Evolutionary conservation across 768 basidiomycete species (phyloP).

Genomic region (Trametes punicea): DNA sequence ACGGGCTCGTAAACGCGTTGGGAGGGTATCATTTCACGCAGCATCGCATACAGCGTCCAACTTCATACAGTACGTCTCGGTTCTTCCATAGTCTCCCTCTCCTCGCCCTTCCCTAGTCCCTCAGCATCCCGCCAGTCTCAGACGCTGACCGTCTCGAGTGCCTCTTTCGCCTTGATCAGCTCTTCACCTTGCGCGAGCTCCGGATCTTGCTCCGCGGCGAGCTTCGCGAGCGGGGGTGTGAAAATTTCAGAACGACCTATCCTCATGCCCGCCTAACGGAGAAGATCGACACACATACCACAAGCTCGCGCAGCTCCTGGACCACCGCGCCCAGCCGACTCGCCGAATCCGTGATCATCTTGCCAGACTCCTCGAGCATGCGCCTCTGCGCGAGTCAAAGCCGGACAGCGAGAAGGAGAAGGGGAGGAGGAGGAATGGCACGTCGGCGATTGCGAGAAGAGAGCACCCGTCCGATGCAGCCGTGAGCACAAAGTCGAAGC

Average conservation of each 20-base stretch:
- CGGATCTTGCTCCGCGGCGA: slow-evolving; percentile 41
- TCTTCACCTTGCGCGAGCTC: slow-evolving; percentile 35
- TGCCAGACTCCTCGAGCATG: slow-evolving; percentile 73
- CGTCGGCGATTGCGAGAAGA: too few species aligned
- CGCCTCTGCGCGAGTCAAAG: slow-evolving; percentile 41
- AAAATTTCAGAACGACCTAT: neutral
- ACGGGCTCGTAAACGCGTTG: neutral
- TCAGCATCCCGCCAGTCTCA: slow-evolving; percentile 26
- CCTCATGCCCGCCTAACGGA: slow-evolving; percentile 10
- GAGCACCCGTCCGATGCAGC: neutral
- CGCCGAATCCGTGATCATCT: slow-evolving; percentile 72
- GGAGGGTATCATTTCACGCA: slow-evolving; percentile 2
- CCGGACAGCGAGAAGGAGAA: too few species aligned
- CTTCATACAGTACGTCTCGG: slow-evolving; percentile 12
- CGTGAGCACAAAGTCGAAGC: neutral
- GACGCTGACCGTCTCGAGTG: slow-evolving; percentile 48
- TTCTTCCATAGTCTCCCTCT: too few species aligned
- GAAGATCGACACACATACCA: slow-evolving; percentile 55
- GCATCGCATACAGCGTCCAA: neutral
- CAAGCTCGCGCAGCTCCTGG: slow-evolving; percentile 59
- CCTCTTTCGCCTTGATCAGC: slow-evolving; percentile 48
- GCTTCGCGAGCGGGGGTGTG: slow-evolving; percentile 29
- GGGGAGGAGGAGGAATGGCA: neutral
- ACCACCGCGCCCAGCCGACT: slow-evolving; percentile 58
- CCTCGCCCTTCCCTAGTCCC: neutral